A percentile compares a stretch with the other conserved stretches of the same genome.
Evolutionary conservation across 164 flowering plant genomes (phyloP).

Genomic region (Stephania yunnanensis): DNA sequence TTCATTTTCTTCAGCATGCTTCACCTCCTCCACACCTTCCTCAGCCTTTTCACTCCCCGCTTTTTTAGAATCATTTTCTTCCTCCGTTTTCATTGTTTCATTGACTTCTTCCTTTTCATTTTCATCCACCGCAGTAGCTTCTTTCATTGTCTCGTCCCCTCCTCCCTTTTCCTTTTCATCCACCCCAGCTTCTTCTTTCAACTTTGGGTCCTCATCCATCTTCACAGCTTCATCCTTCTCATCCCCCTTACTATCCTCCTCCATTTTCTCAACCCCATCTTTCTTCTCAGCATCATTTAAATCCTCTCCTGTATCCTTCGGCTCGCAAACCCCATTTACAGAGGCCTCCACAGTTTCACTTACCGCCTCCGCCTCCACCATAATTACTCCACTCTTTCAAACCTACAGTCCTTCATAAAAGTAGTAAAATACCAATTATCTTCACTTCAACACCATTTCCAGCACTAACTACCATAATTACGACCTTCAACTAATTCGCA

Average conservation of each 20-base stretch:
- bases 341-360: constrained; percentile 8
- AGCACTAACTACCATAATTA: neutral
- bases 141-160: neutral
- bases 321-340: constrained; percentile 9
- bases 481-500: neutral
- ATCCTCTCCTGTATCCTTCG: constrained; percentile 4
- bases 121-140: neutral
- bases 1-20: neutral
- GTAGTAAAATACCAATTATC: neutral
- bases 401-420: neutral
- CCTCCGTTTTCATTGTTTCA: constrained; percentile 10
- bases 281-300: neutral
- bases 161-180: neutral
- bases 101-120: constrained; percentile 2
- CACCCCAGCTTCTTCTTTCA: constrained; percentile 7
- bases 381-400: neutral
- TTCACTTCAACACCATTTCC: constrained; percentile 3
- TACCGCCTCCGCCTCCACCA: constrained; percentile 20
- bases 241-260: constrained; percentile 1
- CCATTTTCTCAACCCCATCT: constrained; percentile 9
- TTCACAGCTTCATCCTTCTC: constrained; percentile 5
- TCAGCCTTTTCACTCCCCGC: constrained; percentile 8
- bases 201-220: constrained; percentile 10
- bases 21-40: neutral
- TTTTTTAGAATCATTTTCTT: constrained; percentile 4